Percentiles rank a stretch among this genome's conserved stretches.
Evolutionary conservation across 345 rosid species (phyloP).

Genomic region (Fremontodendron californicum): DNA sequence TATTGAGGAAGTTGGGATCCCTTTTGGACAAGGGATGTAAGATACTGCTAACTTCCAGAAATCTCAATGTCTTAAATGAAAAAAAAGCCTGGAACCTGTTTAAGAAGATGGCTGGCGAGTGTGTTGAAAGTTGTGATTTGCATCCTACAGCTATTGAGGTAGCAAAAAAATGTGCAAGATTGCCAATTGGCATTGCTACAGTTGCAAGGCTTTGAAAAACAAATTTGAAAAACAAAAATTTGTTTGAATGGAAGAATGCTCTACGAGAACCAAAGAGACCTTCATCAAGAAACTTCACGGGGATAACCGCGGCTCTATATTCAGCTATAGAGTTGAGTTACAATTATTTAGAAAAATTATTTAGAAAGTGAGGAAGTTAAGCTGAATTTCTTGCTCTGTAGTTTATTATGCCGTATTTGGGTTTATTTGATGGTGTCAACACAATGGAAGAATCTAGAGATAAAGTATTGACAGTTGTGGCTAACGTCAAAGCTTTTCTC

Average conservation of each 20-base stretch:
- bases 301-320: neutral
- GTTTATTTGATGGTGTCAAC: neutral
- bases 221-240: neutral
- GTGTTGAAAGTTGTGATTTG: neutral
- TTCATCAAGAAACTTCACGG: neutral
- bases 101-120: neutral
- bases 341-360: no score
- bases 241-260: neutral
- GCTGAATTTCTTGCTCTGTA: neutral
- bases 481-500: neutral
- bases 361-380: neutral
- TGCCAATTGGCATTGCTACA: slow-evolving; percentile 14
- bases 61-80: neutral
- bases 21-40: slow-evolving; percentile 20
- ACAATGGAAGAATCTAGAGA: neutral
- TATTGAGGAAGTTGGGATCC: slow-evolving; percentile 31
- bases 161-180: slow-evolving; percentile 18
- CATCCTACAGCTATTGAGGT: slow-evolving; percentile 7
- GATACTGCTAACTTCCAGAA: slow-evolving; percentile 28
- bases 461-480: neutral
- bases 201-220: slow-evolving; percentile 2
- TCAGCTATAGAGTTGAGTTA: neutral
- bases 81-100: slow-evolving; percentile 34
- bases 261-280: neutral
- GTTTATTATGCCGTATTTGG: neutral